Evolutionary conservation across 352 stramenopile genomes (phyloP), one percentile per base, ranked within the genome.

Genomic region (Peronospora belbahrii): DNA sequence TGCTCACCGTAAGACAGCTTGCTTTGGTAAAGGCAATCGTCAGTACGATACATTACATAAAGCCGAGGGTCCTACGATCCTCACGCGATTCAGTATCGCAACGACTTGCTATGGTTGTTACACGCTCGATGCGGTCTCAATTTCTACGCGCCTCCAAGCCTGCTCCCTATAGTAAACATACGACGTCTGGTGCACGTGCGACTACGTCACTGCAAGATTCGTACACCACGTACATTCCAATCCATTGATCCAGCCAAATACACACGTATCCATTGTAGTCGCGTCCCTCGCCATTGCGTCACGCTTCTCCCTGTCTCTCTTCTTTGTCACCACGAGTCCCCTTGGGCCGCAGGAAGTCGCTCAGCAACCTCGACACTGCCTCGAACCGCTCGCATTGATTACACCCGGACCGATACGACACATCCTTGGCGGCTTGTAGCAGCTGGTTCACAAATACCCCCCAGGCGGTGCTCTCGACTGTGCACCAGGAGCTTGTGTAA

Each of bases 381-480:
- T 65, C 45, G 23, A 79, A 88, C 18, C 64, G 57, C 17, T 66
- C 56, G 42, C 76, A 85, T 7, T 65, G 70, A 3, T 25, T 48
- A 17, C 56, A 60, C 4, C 45, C 48, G 35, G 60, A 71, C 4
- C 67, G 65, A 48, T 84, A 86, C 14, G 73, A 74, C 25, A 70
- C 48, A 42, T 80, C 65, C 39, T 74, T 75, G 28, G 70, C 62
- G 8, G 56, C 53, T 18, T 46, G 32, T 37, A 86, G 37, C 33
- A 86, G 52, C 22, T 59, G 35, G 32, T 74, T 67, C 11, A 84
- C 27, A 50, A 83, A 86, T 14, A 43, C 19, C 18, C 54, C n/a
- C 48, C 10, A 84, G 53, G 13, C 62, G 55, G n/a, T 56, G 42
- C n/a, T 62, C 43, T 5, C 70, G 59, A 11, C 46, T 65, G 40